Base-by-base conservation (phyloP, 176 grass and related monocot genomes). In the Oryza australiensis region DNA sequence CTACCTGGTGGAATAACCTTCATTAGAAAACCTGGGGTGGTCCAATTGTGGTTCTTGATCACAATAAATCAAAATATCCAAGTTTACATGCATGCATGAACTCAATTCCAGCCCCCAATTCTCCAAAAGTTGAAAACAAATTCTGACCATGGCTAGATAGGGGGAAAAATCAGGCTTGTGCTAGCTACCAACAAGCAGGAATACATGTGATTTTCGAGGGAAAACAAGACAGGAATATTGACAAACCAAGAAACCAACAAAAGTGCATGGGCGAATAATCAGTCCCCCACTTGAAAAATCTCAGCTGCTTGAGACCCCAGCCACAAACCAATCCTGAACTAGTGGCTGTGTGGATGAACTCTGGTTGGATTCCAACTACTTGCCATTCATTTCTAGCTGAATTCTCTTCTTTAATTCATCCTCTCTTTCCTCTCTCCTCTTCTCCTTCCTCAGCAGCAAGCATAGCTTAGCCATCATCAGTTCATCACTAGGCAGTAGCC, bases 281-380 rank as follows among this genome's bases (percentile, higher is more conserved):
- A 28, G 30, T 60, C 9, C 35, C 23, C 24, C 40, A 33, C 34
- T 22, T 33, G 4, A 82, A 81, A 88, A 80, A 88, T 84, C 87
- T 70, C 7, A 23, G 69, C 63, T 24, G 64, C n/a, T 80, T 49
- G 63, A 38, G 84, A 89, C 30, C 16, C 38, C 82, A 85, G 64
- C 87, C 82, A 88, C 70, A 85, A 26, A 46, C 32, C 24, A 63
- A 70, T 62, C 64, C 23, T 40, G 63, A 74, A 74, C 45, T 38
- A 48, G 46, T 49, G 46, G 46, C 15, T 49, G 82, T 9, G 55
- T 60, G 55, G 87, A 89, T 84, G 38, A 23, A 51, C 51, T 87
- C 26, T 64, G 79, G 65, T 82, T 64, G 79, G 73, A 42, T 2
- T 9, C 45, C 6, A n/a, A 8, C 23, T 16, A 48, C 42, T 30